These are phyloP conservation scores for Sungouiella thailandica DNA, from an alignment of 805 yeast genomes.

Conservation along the genomic window DNA sequence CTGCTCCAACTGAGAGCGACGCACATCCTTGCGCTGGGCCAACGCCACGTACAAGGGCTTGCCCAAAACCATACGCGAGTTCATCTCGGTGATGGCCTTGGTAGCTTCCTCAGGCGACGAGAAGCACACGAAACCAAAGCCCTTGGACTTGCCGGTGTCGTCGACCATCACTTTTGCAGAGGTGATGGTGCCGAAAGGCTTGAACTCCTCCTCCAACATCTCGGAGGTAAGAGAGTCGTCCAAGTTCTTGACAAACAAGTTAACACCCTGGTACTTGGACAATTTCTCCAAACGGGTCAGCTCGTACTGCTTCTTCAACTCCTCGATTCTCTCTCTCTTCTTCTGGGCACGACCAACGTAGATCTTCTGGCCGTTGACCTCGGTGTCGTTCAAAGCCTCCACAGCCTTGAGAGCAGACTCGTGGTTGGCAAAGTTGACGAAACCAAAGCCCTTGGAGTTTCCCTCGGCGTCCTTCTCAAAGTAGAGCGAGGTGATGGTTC, in stretches of 20 bases:
- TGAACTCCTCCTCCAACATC: conserved; percentile 84
- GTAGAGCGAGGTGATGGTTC: conserved; percentile 78
- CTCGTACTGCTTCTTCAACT: conserved; percentile 92
- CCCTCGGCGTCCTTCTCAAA: conserved; percentile 79
- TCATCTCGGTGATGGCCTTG: conserved; percentile 97
- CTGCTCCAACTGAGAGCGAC: conserved; percentile 95
- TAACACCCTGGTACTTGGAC: conserved; percentile 94
- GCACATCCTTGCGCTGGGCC: conserved; percentile 97
- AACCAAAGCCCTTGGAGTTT: conserved; percentile 93
- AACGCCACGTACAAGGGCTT: conserved; percentile 98
- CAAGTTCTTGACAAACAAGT: conserved; percentile 93
- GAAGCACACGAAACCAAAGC: conserved; percentile 98
- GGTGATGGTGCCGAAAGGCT: conserved; percentile 90
- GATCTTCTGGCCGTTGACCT: conserved; percentile 76
- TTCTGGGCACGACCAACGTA: conserved; percentile 99
- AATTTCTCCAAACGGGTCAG: conserved; percentile 85
- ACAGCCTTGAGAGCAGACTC: conserved; percentile 88
- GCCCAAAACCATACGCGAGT: conserved; percentile 90
- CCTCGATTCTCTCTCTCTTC: conserved; percentile 96
- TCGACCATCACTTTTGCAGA: conserved; percentile 96
- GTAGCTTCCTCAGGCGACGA: conserved; percentile 98
- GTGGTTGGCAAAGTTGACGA: conserved; percentile 85
- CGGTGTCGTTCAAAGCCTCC: conserved; percentile 84
- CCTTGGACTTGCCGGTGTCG: conserved; percentile 92
- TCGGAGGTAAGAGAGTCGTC: conserved; percentile 92